Conservation (phyloP, 305 asterid species). For the Stenogyne calaminthoides region DNA sequence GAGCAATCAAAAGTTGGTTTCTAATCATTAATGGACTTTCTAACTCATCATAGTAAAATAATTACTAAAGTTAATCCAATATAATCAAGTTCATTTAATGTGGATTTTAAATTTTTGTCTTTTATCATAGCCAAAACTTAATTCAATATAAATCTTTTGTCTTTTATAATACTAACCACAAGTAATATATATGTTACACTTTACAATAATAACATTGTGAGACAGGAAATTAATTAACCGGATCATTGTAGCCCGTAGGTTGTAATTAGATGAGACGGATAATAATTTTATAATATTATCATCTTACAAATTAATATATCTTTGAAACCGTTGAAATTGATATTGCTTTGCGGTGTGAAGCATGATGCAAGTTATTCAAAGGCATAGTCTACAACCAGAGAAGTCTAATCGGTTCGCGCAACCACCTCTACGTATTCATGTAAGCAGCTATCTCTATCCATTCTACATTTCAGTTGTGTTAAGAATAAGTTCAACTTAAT, state of each 20-base stretch:
- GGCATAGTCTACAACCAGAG: constrained; percentile 45
- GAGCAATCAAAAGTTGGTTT: not conserved
- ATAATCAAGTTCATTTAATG: not conserved
- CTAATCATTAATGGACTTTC: not conserved
- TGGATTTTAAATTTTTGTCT: not conserved
- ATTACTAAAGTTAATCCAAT: not conserved
- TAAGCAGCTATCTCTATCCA: constrained; percentile 3
- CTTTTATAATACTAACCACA: too few relatives aligned
- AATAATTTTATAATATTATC: too few relatives aligned
- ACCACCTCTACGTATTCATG: constrained; percentile 38
- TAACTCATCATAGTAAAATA: not conserved
- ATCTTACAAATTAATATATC: too few relatives aligned
- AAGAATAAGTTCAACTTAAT: not conserved
- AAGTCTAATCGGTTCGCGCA: constrained; percentile 38
- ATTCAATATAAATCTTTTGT: too few relatives aligned
- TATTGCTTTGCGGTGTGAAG: constrained; percentile 35
- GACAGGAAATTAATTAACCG: not conserved
- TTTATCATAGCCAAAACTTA: not conserved
- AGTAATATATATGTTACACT: not conserved
- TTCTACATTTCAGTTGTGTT: not conserved
- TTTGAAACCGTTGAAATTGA: not conserved
- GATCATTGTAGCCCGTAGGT: too few relatives aligned
- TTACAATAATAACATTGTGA: not conserved
- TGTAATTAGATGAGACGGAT: too few relatives aligned
- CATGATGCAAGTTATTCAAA: constrained; percentile 70